Evolutionary conservation across 805 yeast species (phyloP), one percentile per base, ranked within the genome.

Genomic region (Candida orba): DNA sequence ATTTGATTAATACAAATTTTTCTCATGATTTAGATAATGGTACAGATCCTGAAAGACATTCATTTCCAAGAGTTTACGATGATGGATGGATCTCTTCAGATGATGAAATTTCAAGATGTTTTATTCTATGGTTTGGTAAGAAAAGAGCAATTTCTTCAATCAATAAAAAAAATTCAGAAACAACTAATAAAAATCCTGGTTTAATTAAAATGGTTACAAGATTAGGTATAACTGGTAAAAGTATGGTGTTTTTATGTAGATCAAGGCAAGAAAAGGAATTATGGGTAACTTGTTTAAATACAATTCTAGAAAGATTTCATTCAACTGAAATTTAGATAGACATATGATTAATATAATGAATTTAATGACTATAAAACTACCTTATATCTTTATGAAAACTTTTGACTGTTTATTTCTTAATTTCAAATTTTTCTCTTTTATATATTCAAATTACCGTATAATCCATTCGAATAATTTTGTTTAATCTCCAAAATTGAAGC

Each of bases 11-110:
- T 25, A 10, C 29, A 10, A 18, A 25, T 13, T 27, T 24, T 9
- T 73, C 68, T 40, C 63, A 59, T 20, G 72, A 70, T 23, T 62
- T 69, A 37, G 78, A 79, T 44, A 65, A 66, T 3, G 58, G 63
- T 18, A 63, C 29, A 8, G 42, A 72, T 44, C 82, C 84, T 0
- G 85, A 82, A 0, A 71, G 68, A 5, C 71, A 73, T 39, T 64
- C 80, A 0, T 57, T 84, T 27, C 95, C 97, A 0, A 66, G 95
- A 31, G 67, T 83, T 0, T 89, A 84, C 56, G 64, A 73, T 2
- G 95, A 89, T 62, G 96, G 96, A 0, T 84, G 95, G 88, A 75
- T 71, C 50, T 82, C 95, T 2, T 68, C 78, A 8, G 98, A 91
- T 54, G 84, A 81, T 39, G 93, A 86, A 51, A 52, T 71, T n/a